Conservation (phyloP, 2,329 filamentous ascomycete genomes). For the Exophiala xenobiotica region DNA sequence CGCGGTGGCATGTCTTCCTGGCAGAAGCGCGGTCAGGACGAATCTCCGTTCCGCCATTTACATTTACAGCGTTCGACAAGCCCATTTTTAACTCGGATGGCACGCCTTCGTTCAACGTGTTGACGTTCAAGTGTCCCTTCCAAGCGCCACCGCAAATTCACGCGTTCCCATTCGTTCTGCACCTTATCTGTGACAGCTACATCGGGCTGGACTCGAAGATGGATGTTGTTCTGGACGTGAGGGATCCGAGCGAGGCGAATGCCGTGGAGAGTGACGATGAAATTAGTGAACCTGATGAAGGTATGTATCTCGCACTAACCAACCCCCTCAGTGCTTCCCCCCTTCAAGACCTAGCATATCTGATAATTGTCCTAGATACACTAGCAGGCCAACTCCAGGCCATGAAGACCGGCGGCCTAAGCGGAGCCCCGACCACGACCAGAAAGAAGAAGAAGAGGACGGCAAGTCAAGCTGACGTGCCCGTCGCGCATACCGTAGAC, state of each 20-base stretch:
- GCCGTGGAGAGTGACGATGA: conserved; percentile 76
- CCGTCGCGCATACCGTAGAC: conserved; percentile 63
- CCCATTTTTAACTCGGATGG: conserved; percentile 73
- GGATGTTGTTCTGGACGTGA: conserved; percentile 84
- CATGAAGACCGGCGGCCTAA: conserved; percentile 65
- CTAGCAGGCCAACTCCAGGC: conserved; percentile 88
- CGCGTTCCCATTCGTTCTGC: conserved; percentile 91
- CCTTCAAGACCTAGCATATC: no score
- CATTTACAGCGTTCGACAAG: conserved; percentile 90
- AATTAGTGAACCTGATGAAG: conserved; percentile 96
- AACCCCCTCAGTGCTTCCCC: no score
- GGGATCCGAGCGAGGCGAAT: conserved; percentile 81
- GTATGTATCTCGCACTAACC: conserved; percentile 66
- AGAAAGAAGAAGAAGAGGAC: conserved; percentile 56
- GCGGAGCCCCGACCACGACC: conserved; percentile 50
- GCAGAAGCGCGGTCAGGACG: conserved; percentile 92
- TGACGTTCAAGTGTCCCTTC: conserved; percentile 96
- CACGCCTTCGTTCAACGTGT: conserved; percentile 88
- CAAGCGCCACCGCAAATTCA: conserved; percentile 89
- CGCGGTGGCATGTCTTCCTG: conserved; percentile 91
- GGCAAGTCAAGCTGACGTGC: conserved; percentile 62
- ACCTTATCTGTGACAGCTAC: conserved; percentile 92
- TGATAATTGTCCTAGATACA: conserved; percentile 60
- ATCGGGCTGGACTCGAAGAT: conserved; percentile 90
- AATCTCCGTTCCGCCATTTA: conserved; percentile 93